phyloP scores from a whole-genome alignment of 495 filamentous ascomycete genomes.

The Penicillium alfredii region DNA sequence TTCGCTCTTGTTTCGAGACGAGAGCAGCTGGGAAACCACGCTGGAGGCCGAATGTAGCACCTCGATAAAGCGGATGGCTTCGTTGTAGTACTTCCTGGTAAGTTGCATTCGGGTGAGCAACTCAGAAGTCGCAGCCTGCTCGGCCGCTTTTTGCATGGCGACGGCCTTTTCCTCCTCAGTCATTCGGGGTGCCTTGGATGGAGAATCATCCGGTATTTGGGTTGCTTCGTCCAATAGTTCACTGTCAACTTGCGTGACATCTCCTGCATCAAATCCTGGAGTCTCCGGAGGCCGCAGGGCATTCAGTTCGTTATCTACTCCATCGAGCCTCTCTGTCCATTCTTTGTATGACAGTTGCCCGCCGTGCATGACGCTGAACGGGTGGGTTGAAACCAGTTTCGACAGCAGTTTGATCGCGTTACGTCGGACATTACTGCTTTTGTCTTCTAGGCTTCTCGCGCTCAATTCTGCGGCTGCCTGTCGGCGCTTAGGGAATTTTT shows the following conservation, averaged over 20 bases:
- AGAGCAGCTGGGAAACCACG: constrained; percentile 76
- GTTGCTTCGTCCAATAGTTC: constrained; percentile 87
- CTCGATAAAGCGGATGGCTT: constrained; percentile 91
- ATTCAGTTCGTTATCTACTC: constrained; percentile 74
- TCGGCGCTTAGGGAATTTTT: constrained; percentile 88
- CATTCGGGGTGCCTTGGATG: constrained; percentile 56
- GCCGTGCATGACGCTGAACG: constrained; percentile 87
- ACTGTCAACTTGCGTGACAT: constrained; percentile 60
- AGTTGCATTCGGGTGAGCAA: constrained; percentile 77
- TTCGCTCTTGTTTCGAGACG: constrained; percentile 93
- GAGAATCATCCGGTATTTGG: constrained; percentile 60
- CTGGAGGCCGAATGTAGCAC: constrained; percentile 77
- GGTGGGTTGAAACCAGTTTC: constrained; percentile 84
- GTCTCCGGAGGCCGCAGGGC: constrained; percentile 72
- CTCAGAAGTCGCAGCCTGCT: constrained; percentile 69
- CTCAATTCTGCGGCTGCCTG: constrained; percentile 83
- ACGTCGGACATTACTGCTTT: constrained; percentile 92
- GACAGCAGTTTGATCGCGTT: constrained; percentile 92
- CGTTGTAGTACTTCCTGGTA: constrained; percentile 81
- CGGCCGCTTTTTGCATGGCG: constrained; percentile 59
- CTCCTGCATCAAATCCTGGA: constrained; percentile 60
- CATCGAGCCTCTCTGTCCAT: constrained; percentile 73
- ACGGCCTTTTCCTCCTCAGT: constrained; percentile 51
- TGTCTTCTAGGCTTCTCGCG: constrained; percentile 85
- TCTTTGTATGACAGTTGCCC: constrained; percentile 77